Evolutionary conservation across 2,329 filamentous ascomycete genomes (phyloP).

Genomic region (Colletotrichum sp.): DNA sequence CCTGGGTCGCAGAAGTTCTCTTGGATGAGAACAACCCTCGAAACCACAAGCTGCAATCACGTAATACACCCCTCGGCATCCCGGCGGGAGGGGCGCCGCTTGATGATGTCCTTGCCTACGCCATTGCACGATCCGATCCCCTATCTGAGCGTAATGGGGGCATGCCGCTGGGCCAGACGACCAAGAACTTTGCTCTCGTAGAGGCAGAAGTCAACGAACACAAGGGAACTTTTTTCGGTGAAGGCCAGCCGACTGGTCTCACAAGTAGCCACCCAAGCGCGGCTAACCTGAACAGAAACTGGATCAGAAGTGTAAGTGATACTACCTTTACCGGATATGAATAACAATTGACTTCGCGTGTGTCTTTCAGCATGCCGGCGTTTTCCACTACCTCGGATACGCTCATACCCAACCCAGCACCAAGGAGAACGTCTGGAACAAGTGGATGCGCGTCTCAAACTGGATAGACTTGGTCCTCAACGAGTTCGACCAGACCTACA

Average conservation of each 20-base stretch:
- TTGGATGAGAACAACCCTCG: neutral
- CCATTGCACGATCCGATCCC: neutral
- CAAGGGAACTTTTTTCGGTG: neutral
- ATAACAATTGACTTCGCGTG: neutral
- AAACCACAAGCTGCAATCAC: neutral
- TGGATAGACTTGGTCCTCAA: neutral
- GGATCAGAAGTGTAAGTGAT: neutral
- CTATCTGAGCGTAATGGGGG: neutral
- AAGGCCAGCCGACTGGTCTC: neutral
- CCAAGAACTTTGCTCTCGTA: neutral
- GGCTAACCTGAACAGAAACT: neutral
- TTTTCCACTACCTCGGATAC: neutral
- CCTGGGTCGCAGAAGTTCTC: neutral
- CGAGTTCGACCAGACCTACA: neutral
- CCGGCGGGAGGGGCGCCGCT: neutral
- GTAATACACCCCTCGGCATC: neutral
- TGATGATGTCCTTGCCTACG: neutral
- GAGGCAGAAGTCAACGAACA: neutral
- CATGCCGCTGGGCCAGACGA: neutral
- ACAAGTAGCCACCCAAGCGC: neutral
- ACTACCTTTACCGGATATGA: neutral
- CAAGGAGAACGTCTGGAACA: neutral
- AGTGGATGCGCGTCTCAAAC: slow-evolving; percentile 11
- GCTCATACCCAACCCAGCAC: neutral
- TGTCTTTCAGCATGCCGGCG: neutral